A percentile compares a stretch with the other conserved stretches of the same genome.
These are phyloP conservation scores for Conidiobolus incongruus DNA, from an alignment of 371 early-diverging fungal genomes.

Conservation along the genomic window DNA sequence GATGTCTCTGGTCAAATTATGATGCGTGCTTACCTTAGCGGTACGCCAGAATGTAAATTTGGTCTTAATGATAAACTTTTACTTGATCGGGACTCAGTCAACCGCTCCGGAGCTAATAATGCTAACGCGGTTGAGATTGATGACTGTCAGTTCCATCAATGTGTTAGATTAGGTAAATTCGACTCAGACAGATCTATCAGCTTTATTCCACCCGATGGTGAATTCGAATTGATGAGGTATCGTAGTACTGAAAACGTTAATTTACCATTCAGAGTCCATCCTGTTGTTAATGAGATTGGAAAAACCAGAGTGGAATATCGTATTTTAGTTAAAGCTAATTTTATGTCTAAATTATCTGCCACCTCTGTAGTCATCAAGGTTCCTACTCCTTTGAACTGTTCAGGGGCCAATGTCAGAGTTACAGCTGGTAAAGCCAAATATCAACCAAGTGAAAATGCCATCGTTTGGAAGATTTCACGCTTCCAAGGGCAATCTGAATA, in stretches of 20 bases:
- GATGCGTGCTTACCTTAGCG: constrained; percentile 49
- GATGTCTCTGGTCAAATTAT: constrained; percentile 64
- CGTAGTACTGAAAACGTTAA: constrained; percentile 72
- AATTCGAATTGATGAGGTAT: constrained; percentile 83
- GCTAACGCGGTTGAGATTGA: constrained; percentile 60
- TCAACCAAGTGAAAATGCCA: constrained; percentile 56
- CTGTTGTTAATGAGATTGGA: constrained; percentile 57
- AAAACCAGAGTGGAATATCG: constrained; percentile 57
- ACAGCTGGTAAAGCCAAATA: constrained; percentile 69
- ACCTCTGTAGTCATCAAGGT: constrained; percentile 59
- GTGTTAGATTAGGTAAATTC: constrained; percentile 63
- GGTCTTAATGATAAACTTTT: constrained; percentile 65
- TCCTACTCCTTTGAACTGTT: constrained; percentile 65
- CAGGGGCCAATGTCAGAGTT: constrained; percentile 39
- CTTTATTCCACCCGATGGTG: constrained; percentile 82
- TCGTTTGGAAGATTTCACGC: constrained; percentile 75
- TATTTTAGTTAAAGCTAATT: constrained; percentile 49
- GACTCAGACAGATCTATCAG: constrained; percentile 62
- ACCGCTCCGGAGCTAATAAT: constrained; percentile 14
- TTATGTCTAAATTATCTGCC: constrained; percentile 49
- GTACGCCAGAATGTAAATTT: constrained; percentile 59
- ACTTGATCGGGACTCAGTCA: constrained; percentile 35
- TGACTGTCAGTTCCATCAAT: constrained; percentile 84
- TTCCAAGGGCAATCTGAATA: constrained; percentile 69
- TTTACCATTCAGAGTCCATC: constrained; percentile 64